phyloP scores from a whole-genome alignment of 2,329 filamentous ascomycete species.

The Trichoderma citrinoviride region DNA sequence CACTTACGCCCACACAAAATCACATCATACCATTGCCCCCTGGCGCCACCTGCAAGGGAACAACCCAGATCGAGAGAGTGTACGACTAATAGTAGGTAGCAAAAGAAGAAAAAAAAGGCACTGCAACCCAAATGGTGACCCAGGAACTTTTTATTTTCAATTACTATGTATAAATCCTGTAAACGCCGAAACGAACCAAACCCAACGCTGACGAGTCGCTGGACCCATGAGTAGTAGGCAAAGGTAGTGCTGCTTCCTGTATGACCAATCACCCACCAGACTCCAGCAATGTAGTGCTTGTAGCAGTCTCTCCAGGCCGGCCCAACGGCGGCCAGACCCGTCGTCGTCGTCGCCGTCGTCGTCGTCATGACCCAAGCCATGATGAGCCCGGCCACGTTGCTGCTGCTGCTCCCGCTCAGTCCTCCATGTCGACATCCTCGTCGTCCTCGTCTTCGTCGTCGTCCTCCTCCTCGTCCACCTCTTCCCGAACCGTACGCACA shows the following conservation, averaged over 20 bases:
- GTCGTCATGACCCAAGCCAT: constrained; percentile 9
- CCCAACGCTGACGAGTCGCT: constrained; percentile 22
- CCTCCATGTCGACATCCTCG: constrained; percentile 37
- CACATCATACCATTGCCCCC: neutral
- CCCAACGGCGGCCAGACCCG: constrained; percentile 8
- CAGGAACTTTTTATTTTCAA: constrained; percentile 17
- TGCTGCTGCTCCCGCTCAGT: constrained; percentile 22
- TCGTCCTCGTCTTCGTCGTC: constrained; percentile 29
- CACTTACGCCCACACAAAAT: neutral
- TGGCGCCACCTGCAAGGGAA: neutral
- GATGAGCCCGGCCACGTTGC: constrained; percentile 9
- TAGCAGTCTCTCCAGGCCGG: constrained; percentile 1
- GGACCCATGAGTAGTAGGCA: constrained; percentile 11
- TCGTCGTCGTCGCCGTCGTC: no score
- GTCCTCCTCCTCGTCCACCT: constrained; percentile 27
- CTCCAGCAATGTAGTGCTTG: constrained; percentile 3
- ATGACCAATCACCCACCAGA: constrained; percentile 15
- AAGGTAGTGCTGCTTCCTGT: neutral
- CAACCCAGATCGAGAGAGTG: no score
- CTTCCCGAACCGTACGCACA: constrained; percentile 16
- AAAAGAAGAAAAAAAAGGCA: neutral
- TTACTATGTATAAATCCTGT: constrained; percentile 18
- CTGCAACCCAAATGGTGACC: neutral
- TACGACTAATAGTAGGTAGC: no score
- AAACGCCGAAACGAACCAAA: constrained; percentile 21